Percentiles rank a stretch among this genome's conserved stretches.
phyloP scores from a whole-genome alignment of 225 moss, liverwort and hornwort species.

The Asterella californica region DNA sequence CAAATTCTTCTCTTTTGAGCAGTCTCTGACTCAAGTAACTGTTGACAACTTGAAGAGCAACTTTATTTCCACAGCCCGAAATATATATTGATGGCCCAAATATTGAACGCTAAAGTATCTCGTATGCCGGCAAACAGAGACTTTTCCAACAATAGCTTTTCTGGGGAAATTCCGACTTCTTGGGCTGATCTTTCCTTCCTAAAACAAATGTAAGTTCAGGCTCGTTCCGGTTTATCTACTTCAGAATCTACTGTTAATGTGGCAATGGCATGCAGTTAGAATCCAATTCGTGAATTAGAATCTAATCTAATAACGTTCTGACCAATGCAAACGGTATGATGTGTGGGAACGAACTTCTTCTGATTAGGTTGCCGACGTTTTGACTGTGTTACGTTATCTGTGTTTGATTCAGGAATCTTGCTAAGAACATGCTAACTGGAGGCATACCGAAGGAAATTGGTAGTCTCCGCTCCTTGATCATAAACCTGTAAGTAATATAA shows the following conservation, averaged over 20 bases:
- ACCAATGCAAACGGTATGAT: no score
- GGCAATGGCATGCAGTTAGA: no score
- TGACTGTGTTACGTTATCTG: no score
- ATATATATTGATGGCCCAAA: no score
- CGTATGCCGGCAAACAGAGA: background rate
- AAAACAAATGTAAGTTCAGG: background rate
- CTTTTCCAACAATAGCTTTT: constrained; percentile 5
- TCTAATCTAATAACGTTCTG: no score
- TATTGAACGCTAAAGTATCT: background rate
- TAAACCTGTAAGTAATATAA: constrained; percentile 1
- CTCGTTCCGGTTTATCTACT: no score
- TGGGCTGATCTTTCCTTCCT: background rate
- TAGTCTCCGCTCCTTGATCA: background rate
- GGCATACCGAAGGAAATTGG: background rate
- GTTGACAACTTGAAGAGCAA: background rate
- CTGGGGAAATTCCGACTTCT: constrained; percentile 3
- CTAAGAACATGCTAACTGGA: background rate
- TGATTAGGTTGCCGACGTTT: no score
- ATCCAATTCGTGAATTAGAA: no score
- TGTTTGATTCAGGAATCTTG: background rate
- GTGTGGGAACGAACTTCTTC: no score
- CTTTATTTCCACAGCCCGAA: background rate
- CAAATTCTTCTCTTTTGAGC: no score
- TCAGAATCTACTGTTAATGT: no score
- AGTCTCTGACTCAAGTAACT: background rate